Percentiles rank a stretch among this genome's conserved stretches.
These are phyloP conservation scores for Sherardia arvensis DNA, from an alignment of 257 asterid genomes.

Conservation along the genomic window DNA sequence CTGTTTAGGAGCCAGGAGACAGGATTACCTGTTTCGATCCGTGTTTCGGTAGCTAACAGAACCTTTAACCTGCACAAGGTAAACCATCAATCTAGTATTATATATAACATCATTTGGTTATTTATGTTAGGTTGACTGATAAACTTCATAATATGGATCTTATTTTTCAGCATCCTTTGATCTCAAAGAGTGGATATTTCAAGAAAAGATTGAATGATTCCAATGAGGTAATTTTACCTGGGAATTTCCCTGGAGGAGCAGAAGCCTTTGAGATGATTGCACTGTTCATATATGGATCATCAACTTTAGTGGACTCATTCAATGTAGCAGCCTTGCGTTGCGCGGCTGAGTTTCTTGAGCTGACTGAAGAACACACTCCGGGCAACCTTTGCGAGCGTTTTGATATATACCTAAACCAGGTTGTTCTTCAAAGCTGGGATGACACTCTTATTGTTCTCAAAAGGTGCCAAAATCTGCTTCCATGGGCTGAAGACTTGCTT, in stretches of 20 bases:
- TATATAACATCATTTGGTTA: background rate
- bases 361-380: slow-evolving; percentile 38
- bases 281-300: slow-evolving; percentile 60
- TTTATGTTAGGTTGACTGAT: background rate
- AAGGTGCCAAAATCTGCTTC: slow-evolving; percentile 44
- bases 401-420: slow-evolving; percentile 67
- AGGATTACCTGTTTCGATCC: slow-evolving; percentile 51
- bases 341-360: slow-evolving; percentile 57
- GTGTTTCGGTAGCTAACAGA: slow-evolving; percentile 41
- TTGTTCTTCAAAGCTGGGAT: slow-evolving; percentile 61
- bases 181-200: slow-evolving; percentile 54
- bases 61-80: slow-evolving; percentile 69
- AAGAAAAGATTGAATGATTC: slow-evolving; percentile 40
- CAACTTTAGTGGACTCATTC: slow-evolving; percentile 48
- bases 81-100: background rate
- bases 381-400: slow-evolving; percentile 55
- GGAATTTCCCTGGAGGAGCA: slow-evolving; percentile 56
- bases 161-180: slow-evolving; percentile 42
- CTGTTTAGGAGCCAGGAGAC: slow-evolving; percentile 60
- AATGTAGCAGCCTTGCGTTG: slow-evolving; percentile 61
- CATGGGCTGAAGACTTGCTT: slow-evolving; percentile 54
- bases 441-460: slow-evolving; percentile 53
- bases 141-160: background rate
- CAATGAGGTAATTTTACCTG: slow-evolving; percentile 44
- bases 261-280: slow-evolving; percentile 58